Evolutionary conservation across 345 rosid genomes (phyloP), one percentile per base, ranked within the genome.

Genomic region (Hevea brasiliensis): DNA sequence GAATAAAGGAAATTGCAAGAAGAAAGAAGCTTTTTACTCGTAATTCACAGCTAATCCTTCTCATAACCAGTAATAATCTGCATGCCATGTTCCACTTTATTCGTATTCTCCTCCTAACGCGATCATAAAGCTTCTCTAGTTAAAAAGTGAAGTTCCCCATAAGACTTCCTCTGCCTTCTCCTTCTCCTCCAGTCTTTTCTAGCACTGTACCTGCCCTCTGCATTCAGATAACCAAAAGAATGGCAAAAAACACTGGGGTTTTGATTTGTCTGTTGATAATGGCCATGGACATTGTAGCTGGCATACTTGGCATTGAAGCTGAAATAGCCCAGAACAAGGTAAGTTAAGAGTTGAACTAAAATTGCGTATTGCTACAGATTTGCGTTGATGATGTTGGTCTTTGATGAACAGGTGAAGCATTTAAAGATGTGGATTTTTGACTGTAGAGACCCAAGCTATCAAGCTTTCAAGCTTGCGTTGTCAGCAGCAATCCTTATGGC

Each of bases 401-500:
- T 8, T 78, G 14, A 27, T 79, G 29, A 65, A 80, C 85, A 94
- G 97, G 94, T 78, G 79, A 89, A 84, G 77, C 96, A 92, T 74
- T 74, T 86, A 79, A 90, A 80, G 82, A 51, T 83, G 80, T 87
- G 84, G 96, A 82, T 92, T 45, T 87, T 90, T 42, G 95, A 88
- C 78, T 94, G 97, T 40, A 84, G 92, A 84, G 89, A 92, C 44
- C 96, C 97, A 20, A 94, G 97, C 74, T 29, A 72, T 26, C 62
- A 86, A 55, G 98, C 98, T 26, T 92, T 83, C 90, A 81, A 83
- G 77, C 88, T 89, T 1, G 97, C 94, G 7, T 29, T 94, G 77
- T 90, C 97, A 3, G 96, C 97, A 3, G 84, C 89, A 23, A 50
- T 90, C 4, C 84, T 94, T 23, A 71, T 94, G 51, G 83, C 45